Evolutionary conservation across 768 basidiomycete species (phyloP), one percentile per base, ranked within the genome.

Genomic region (Amanita exitialis): DNA sequence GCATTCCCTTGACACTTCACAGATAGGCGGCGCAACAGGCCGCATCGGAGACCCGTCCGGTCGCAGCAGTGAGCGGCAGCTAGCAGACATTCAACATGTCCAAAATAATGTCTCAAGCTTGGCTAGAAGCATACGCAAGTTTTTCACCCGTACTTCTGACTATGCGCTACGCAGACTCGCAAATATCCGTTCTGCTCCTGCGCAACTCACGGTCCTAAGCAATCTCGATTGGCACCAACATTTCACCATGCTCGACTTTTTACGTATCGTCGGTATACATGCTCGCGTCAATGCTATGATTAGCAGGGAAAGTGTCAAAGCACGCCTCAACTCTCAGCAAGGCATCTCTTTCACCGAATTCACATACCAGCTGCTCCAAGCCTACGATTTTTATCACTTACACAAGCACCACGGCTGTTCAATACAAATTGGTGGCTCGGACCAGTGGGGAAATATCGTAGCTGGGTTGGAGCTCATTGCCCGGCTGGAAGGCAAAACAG

Each of bases 291-390:
- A 89, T 56, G 80, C 79, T 1, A 98, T 99, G 95, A 69, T 99
- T 7, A 75, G 83, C 44, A 73, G 90, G 54, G 96, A 99, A 54
- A 93, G 94, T 57, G 93, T 96, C 34, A 84, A 84, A 53, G 78
- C 80, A 25, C 85, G 95, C 23, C 73, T 97, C 49, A 69, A 72
- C 5, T 82, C 89, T 0, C 81, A 85, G 54, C 79, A 83, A 58
- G 95, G 95, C 41, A 84, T 98, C 54, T 96, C 94, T n/a, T 99
- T 95, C 70, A 92, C 94, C 16, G 96, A 99, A 64, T 98, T 99
- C 68, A 83, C 90, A 3, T 99, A 99, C 64, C 96, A 99, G 61
- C 80, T 99, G 20, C 76, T 99, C 23, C 96, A 99, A 69, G 96
- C 92, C 9, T 90, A 93, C 67, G 96, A 99, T 67, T 99, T 96